Conservation (phyloP, 306 rosid genomes). For the Cyamopsis tetragonoloba region DNA sequence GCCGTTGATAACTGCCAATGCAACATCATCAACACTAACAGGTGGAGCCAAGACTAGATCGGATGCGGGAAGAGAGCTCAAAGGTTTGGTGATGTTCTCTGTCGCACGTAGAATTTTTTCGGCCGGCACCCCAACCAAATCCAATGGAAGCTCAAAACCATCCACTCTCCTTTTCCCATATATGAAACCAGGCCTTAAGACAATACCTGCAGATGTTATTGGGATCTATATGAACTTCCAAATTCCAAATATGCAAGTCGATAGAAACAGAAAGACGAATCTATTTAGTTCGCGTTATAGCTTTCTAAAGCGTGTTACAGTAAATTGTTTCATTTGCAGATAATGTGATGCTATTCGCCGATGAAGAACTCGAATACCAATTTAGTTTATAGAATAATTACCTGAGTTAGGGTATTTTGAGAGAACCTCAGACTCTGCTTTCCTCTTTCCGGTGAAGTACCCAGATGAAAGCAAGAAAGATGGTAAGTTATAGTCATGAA, state of each 20-base stretch:
- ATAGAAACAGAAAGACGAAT: background rate
- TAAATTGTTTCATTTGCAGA: background rate
- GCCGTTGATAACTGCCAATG: constrained; percentile 67
- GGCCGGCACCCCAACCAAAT: constrained; percentile 71
- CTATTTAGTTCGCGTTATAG: background rate
- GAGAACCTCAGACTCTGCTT: constrained; percentile 96
- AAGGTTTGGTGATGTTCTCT: constrained; percentile 74
- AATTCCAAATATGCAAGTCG: background rate
- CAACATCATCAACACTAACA: constrained; percentile 86
- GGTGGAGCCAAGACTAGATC: constrained; percentile 87
- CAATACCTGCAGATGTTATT: constrained; percentile 67
- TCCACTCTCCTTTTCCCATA: constrained; percentile 87
- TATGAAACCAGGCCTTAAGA: constrained; percentile 83
- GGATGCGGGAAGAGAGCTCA: constrained; percentile 85
- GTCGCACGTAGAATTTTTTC: constrained; percentile 64
- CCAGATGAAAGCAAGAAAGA: constrained; percentile 73
- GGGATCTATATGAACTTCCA: constrained; percentile 15
- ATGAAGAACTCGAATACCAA: background rate
- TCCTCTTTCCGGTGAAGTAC: constrained; percentile 92
- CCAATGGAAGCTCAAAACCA: constrained; percentile 82
- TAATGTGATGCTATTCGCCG: background rate
- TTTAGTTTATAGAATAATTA: constrained; percentile 29
- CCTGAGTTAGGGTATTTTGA: constrained; percentile 92
- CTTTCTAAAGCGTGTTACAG: background rate
- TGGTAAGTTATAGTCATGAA: constrained; percentile 89